Conservation (phyloP, 2,329 filamentous ascomycete species). For the Aspergillus felis region DNA sequence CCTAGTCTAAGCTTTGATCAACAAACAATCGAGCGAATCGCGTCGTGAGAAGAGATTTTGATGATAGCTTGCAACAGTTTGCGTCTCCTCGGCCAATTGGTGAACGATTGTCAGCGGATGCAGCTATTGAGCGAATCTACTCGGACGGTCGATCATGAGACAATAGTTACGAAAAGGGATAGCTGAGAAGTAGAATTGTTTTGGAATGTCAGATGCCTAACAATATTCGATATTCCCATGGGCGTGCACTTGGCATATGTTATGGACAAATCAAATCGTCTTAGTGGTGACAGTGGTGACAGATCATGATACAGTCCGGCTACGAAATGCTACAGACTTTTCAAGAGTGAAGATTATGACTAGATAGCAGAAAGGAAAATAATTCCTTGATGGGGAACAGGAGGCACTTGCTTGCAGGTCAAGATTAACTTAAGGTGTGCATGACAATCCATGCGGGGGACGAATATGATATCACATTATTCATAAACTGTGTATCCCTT, state of each 20-base stretch:
- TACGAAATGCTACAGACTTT: neutral
- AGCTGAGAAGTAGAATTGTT: neutral
- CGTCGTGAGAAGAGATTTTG: neutral
- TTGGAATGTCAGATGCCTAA: too few species aligned
- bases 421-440: constrained; percentile 9
- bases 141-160: neutral
- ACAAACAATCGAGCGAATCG: neutral
- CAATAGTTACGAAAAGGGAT: neutral
- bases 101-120: neutral
- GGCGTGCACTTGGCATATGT: too few species aligned
- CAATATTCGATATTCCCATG: too few species aligned
- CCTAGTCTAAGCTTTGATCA: neutral
- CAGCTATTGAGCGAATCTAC: neutral
- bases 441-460: constrained; percentile 13
- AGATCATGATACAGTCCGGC: neutral
- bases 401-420: constrained; percentile 3
- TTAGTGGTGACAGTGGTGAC: too few species aligned
- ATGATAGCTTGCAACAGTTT: neutral
- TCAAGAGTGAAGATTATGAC: too few species aligned
- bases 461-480: constrained; percentile 10
- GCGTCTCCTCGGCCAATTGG: neutral
- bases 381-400: neutral
- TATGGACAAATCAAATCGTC: too few species aligned
- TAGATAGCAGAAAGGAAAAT: neutral
- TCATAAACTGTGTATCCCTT: neutral